Percentiles rank a stretch among this genome's conserved stretches.
These are phyloP conservation scores for Micractinium conductrix DNA, from an alignment of 139 green algal species.

Conservation along the genomic window DNA sequence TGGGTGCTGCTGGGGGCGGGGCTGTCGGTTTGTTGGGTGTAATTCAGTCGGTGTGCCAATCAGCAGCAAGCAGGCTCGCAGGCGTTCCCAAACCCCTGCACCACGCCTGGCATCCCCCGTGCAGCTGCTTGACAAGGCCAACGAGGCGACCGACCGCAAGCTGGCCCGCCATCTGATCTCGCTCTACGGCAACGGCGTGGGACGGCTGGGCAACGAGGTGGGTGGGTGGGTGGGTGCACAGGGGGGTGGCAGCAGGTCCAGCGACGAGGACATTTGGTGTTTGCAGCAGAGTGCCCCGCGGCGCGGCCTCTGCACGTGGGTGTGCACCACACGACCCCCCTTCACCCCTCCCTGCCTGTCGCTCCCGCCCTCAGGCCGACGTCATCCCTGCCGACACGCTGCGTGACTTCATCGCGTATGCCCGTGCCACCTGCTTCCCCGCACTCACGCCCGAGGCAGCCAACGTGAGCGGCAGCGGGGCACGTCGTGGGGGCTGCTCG, in stretches of 20 bases:
- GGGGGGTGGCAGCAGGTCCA: too few species aligned
- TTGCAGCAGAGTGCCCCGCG: too few species aligned
- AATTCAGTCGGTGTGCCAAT: too few species aligned
- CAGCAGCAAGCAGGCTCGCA: too few species aligned
- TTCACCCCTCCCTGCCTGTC: background rate
- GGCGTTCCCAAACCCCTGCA: background rate
- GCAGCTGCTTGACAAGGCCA: conserved; percentile 85
- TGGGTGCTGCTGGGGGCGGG: conserved; percentile 27
- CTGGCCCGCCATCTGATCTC: conserved; percentile 92
- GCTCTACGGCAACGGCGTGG: conserved; percentile 76
- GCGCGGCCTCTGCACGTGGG: too few species aligned
- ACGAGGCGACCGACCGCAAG: conserved; percentile 82
- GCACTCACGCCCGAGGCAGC: conserved; percentile 79
- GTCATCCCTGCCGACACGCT: conserved; percentile 70
- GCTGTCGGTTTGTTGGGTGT: too few species aligned
- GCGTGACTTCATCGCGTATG: conserved; percentile 91
- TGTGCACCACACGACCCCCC: too few species aligned
- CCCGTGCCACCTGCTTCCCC: conserved; percentile 77
- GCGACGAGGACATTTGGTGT: too few species aligned
- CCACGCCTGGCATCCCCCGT: background rate
- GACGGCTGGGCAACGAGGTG: conserved; percentile 22
- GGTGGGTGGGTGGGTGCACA: background rate
- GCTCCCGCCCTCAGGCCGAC: background rate
- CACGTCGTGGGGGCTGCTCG: too few species aligned
- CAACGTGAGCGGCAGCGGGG: conserved; percentile 36